Evolutionary conservation across 495 filamentous ascomycete genomes (phyloP).

Genomic region (Daldinia loculata): DNA sequence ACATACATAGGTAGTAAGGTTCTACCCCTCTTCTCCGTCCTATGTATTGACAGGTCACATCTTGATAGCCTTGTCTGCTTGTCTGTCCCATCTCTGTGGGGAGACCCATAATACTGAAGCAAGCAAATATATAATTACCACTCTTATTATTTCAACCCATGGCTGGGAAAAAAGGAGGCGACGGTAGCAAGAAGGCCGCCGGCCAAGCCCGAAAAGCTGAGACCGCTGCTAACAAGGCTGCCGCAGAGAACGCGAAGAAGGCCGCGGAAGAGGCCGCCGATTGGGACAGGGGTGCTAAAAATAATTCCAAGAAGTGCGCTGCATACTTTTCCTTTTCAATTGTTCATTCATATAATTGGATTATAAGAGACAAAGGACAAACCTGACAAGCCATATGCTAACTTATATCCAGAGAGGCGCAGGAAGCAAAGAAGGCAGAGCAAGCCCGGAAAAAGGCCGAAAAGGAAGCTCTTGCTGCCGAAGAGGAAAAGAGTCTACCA

Average conservation of each 20-base stretch:
- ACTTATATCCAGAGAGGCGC: conserved; percentile 70
- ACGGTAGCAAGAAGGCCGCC: conserved; percentile 87
- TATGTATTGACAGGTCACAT: neutral
- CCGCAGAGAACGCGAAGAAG: conserved; percentile 71
- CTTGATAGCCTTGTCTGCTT: neutral
- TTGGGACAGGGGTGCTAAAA: conserved; percentile 88
- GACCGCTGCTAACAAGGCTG: conserved; percentile 78
- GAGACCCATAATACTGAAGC: neutral
- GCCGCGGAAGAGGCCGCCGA: conserved; percentile 74
- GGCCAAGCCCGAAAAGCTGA: conserved; percentile 96
- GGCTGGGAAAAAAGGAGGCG: conserved; percentile 73
- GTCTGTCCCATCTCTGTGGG: neutral
- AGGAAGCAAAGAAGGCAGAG: conserved; percentile 86
- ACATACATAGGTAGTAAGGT: too few relatives aligned
- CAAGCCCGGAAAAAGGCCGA: conserved; percentile 88
- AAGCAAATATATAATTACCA: neutral
- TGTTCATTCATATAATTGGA: neutral
- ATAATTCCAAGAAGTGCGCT: conserved; percentile 81
- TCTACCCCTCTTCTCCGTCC: neutral
- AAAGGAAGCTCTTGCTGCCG: conserved; percentile 79
- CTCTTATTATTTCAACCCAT: conserved; percentile 41
- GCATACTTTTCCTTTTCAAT: conserved; percentile 10
- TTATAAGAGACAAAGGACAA: neutral
- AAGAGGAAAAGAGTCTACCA: conserved; percentile 78
- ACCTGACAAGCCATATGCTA: neutral